Evolutionary conservation across 2,329 filamentous ascomycete genomes (phyloP).

Genomic region (Monilinia polystroma): DNA sequence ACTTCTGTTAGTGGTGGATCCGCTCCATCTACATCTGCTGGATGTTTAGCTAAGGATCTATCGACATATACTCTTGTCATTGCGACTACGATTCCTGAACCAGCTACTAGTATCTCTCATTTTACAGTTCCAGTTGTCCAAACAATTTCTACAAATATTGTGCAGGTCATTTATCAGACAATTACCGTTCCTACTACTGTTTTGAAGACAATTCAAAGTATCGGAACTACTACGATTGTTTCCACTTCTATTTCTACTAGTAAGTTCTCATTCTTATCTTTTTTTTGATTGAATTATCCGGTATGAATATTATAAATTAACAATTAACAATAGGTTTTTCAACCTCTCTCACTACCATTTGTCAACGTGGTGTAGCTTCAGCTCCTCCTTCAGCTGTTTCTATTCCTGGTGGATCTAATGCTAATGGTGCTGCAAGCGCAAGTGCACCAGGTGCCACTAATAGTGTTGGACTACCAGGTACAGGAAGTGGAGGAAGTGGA

Average conservation of each 20-base stretch:
- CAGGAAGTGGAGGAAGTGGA: not conserved
- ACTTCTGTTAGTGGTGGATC: not conserved
- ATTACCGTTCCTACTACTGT: conserved; percentile 14
- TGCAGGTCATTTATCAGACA: conserved; percentile 7
- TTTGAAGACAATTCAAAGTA: conserved; percentile 15
- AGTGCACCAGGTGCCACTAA: conserved; percentile 13
- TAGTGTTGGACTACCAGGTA: not conserved
- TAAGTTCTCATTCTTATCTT: not conserved
- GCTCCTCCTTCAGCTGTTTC: not conserved
- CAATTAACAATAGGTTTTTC: not conserved
- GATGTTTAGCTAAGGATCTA: not conserved
- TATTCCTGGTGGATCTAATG: conserved; percentile 2
- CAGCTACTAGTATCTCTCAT: not conserved
- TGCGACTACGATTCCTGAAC: not conserved
- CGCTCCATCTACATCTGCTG: not conserved
- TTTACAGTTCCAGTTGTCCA: conserved; percentile 6
- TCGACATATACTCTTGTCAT: conserved; percentile 11
- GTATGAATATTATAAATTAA: not conserved
- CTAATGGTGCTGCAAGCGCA: conserved; percentile 9
- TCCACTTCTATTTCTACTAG: conserved; percentile 1
- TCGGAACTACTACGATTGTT: conserved; percentile 4
- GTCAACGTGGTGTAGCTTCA: not conserved
- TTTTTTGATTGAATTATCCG: too few relatives aligned
- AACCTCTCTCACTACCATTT: conserved; percentile 6
- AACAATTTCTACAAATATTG: conserved; percentile 5